A percentile compares a stretch with the other conserved stretches of the same genome.
phyloP scores from a whole-genome alignment of 2,329 filamentous ascomycete genomes.

The Venturia effusa region DNA sequence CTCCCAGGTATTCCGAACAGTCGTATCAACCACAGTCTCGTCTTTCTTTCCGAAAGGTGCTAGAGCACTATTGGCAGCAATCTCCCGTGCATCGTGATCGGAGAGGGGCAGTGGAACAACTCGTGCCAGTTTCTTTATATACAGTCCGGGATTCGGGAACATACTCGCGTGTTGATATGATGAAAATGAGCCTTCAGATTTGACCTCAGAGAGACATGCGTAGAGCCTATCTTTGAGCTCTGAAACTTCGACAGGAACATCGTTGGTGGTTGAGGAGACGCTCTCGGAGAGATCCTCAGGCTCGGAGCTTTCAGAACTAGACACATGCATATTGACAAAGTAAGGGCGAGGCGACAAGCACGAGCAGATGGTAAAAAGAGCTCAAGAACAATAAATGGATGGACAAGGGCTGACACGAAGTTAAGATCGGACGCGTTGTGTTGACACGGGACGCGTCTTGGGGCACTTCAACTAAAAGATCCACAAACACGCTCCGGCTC shows the following conservation, averaged over 20 bases:
- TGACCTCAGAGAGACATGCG: background rate
- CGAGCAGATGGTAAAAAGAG: no score
- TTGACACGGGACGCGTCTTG: no score
- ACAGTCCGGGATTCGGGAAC: background rate
- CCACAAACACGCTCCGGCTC: no score
- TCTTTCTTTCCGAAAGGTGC: conserved; percentile 22
- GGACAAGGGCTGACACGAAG: no score
- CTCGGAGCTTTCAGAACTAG: background rate
- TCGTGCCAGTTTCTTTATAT: background rate
- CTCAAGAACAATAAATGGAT: background rate
- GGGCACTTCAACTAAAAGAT: no score
- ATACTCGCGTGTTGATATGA: background rate
- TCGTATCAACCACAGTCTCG: conserved; percentile 22
- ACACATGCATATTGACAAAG: background rate
- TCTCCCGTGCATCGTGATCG: conserved; percentile 6
- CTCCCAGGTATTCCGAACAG: conserved; percentile 23
- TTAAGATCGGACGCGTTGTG: no score
- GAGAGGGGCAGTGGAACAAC: conserved; percentile 8
- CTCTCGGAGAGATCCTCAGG: background rate
- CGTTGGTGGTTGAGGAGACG: background rate
- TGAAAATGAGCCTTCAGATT: background rate
- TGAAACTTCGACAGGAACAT: background rate
- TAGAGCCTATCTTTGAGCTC: background rate
- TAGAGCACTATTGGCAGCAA: conserved; percentile 14
- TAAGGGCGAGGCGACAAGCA: background rate